Conservation (phyloP, 345 rosid genomes). For the Salix brachista region DNA sequence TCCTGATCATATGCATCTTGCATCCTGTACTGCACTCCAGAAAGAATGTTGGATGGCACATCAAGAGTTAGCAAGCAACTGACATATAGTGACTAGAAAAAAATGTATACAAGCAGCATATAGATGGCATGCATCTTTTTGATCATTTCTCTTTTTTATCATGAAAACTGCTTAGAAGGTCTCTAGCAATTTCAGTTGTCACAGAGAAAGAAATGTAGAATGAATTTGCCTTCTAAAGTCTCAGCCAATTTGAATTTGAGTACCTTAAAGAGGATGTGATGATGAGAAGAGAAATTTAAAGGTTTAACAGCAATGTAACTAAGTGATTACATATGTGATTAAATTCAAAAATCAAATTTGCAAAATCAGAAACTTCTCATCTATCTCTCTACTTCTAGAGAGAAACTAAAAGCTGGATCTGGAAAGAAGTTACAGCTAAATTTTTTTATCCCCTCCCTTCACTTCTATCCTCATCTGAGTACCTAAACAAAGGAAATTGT, state of each 20-base stretch:
- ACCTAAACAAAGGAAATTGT: too few relatives aligned
- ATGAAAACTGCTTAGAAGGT: too few relatives aligned
- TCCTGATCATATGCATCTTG: conserved; percentile 96
- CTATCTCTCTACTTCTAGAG: neutral
- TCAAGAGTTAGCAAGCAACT: neutral
- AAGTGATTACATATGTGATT: too few relatives aligned
- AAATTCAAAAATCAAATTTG: neutral
- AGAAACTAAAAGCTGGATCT: neutral
- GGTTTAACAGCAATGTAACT: too few relatives aligned
- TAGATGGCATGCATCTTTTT: neutral
- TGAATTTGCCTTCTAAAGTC: too few relatives aligned
- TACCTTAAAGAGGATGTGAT: too few relatives aligned
- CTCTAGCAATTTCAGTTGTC: too few relatives aligned
- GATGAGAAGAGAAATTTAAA: too few relatives aligned
- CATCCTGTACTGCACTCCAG: conserved; percentile 67
- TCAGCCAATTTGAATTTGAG: too few relatives aligned
- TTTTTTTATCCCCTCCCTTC: neutral
- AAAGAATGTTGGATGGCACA: conserved; percentile 10
- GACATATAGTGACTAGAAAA: neutral
- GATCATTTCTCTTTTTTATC: too few relatives aligned
- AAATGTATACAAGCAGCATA: neutral
- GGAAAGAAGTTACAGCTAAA: neutral
- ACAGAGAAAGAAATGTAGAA: too few relatives aligned
- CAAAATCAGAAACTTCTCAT: neutral
- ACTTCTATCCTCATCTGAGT: neutral